Conservation (phyloP, 2,329 filamentous ascomycete species). For the Colletotrichum sp. region DNA sequence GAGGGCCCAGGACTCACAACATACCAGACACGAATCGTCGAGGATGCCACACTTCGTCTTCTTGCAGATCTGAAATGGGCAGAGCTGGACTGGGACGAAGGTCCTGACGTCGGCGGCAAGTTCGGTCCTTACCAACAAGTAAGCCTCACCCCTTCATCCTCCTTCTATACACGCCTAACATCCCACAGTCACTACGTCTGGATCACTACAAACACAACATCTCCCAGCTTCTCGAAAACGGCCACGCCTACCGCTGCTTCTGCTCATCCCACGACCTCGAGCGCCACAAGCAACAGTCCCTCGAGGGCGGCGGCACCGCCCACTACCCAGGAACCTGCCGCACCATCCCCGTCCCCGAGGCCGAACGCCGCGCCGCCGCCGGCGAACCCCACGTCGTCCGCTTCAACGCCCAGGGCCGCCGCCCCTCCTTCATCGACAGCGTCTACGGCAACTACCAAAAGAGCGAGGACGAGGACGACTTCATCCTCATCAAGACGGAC, state of each 20-base stretch:
- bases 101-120: conserved; percentile 81
- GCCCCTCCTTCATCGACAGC: conserved; percentile 74
- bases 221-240: conserved; percentile 69
- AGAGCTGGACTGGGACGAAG: conserved; percentile 92
- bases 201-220: conserved; percentile 75
- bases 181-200: conserved; percentile 75
- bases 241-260: conserved; percentile 91
- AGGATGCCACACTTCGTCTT: conserved; percentile 78
- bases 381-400: conserved; percentile 80
- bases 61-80: conserved; percentile 87
- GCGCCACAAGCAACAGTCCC: conserved; percentile 66
- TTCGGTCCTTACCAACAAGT: conserved; percentile 89
- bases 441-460: conserved; percentile 76
- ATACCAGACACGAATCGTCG: conserved; percentile 76
- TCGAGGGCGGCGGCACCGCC: conserved; percentile 51
- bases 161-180: background rate
- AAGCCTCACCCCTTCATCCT: conserved; percentile 24
- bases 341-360: conserved; percentile 68
- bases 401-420: conserved; percentile 66
- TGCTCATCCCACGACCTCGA: conserved; percentile 77
- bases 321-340: conserved; percentile 72
- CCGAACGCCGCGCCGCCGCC: conserved; percentile 69
- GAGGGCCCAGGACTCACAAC: background rate
- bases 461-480: conserved; percentile 71
- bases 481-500: conserved; percentile 89